These are phyloP conservation scores for Aspergillus saccharolyticus DNA, from an alignment of 495 filamentous ascomycete species.

Conservation along the genomic window DNA sequence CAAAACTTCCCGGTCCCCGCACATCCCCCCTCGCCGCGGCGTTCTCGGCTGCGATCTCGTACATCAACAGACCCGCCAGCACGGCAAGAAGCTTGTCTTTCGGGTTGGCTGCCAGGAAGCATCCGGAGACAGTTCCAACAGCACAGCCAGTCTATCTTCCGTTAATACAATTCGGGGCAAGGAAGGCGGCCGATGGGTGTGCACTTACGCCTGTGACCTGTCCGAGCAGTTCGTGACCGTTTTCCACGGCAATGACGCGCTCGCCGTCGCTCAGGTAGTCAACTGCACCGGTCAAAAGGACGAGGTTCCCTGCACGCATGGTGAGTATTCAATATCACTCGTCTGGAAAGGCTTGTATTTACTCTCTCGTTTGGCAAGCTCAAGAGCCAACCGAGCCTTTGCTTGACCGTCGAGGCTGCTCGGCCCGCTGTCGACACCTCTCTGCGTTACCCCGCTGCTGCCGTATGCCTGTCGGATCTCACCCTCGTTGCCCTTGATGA, in stretches of 20 bases:
- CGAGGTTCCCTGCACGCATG: constrained; percentile 47
- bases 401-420: constrained; percentile 49
- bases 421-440: constrained; percentile 78
- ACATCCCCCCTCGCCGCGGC: constrained; percentile 59
- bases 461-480: constrained; percentile 74
- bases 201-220: constrained; percentile 65
- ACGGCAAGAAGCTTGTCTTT: constrained; percentile 64
- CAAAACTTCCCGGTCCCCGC: constrained; percentile 80
- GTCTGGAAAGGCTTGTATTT: constrained; percentile 12
- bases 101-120: constrained; percentile 57
- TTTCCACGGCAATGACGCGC: constrained; percentile 59
- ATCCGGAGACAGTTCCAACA: constrained; percentile 74
- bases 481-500: constrained; percentile 93
- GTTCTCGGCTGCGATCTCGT: constrained; percentile 79
- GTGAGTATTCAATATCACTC: not conserved
- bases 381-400: constrained; percentile 55
- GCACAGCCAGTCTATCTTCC: constrained; percentile 64
- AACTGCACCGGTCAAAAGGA: constrained; percentile 78
- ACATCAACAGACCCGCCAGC: constrained; percentile 68
- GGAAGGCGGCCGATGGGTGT: not conserved
- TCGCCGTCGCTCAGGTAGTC: constrained; percentile 78
- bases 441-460: constrained; percentile 55
- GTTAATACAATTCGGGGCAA: not conserved
- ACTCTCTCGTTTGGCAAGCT: constrained; percentile 61
- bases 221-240: constrained; percentile 75